Evolutionary conservation across 495 filamentous ascomycete species (phyloP).

Genomic region (Tuber brumale): DNA sequence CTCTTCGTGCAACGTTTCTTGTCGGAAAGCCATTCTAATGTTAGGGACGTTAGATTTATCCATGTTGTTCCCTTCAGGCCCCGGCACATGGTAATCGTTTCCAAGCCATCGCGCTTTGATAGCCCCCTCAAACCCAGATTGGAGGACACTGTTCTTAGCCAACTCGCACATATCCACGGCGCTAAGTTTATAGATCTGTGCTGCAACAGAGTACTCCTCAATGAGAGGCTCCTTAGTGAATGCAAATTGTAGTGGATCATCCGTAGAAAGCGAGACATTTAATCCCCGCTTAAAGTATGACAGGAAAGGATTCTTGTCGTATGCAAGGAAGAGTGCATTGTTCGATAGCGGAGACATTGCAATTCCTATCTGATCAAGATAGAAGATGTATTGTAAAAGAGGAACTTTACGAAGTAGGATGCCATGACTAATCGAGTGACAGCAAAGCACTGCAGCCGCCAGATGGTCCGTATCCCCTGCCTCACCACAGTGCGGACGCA

Average conservation of each 20-base stretch:
- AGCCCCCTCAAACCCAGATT: conserved; percentile 85
- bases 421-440: conserved; percentile 95
- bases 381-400: conserved; percentile 92
- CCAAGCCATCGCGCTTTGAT: conserved; percentile 91
- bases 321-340: conserved; percentile 92
- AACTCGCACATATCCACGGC: conserved; percentile 98
- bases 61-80: conserved; percentile 76
- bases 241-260: conserved; percentile 95
- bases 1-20: conserved; percentile 77
- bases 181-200: conserved; percentile 96
- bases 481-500: conserved; percentile 93
- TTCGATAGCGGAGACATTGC: conserved; percentile 98
- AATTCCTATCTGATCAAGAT: conserved; percentile 94
- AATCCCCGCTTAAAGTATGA: conserved; percentile 90
- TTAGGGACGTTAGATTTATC: conserved; percentile 94
- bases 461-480: conserved; percentile 95
- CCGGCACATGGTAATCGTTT: conserved; percentile 61
- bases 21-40: conserved; percentile 77
- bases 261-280: conserved; percentile 92
- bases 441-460: conserved; percentile 84
- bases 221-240: conserved; percentile 98
- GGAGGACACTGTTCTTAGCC: conserved; percentile 87
- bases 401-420: conserved; percentile 90
- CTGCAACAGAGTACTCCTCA: conserved; percentile 95
- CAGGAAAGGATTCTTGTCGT: conserved; percentile 92